A percentile compares a stretch with the other conserved stretches of the same genome.
phyloP scores from a whole-genome alignment of 192 early-diverging fungal species.

The Backusella mclennaniae region DNA sequence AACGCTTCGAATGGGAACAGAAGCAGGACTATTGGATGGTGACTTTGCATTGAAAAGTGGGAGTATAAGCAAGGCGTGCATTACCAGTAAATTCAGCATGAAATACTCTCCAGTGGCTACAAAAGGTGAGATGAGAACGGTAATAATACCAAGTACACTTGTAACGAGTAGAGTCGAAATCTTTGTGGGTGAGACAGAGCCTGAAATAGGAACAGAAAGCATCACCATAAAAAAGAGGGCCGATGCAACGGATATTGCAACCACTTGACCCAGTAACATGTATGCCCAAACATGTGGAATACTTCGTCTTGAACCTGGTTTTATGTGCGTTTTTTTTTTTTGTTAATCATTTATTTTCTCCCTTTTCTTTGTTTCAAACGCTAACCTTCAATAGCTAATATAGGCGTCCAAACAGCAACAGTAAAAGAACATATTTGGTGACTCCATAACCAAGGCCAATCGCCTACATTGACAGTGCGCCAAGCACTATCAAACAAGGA shows the following conservation, averaged over 20 bases:
- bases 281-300: conserved; percentile 29
- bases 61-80: conserved; percentile 26
- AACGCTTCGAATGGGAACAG: background rate
- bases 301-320: conserved; percentile 9
- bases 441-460: conserved; percentile 33
- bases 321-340: background rate
- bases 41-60: conserved; percentile 1
- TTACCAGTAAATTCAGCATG: conserved; percentile 25
- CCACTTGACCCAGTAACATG: conserved; percentile 33
- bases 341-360: background rate
- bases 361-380: background rate
- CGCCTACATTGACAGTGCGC: conserved; percentile 25
- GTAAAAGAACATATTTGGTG: conserved; percentile 34
- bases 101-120: conserved; percentile 9
- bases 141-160: conserved; percentile 6
- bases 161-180: background rate
- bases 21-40: background rate
- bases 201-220: background rate
- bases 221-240: conserved; percentile 30
- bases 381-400: conserved; percentile 32
- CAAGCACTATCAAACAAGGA: conserved; percentile 32
- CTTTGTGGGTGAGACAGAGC: background rate
- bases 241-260: conserved; percentile 28
- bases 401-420: conserved; percentile 31
- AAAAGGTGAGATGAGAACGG: conserved; percentile 14